Base-by-base conservation (phyloP, 108 stramenopile genomes). In the Cyclotella sp. region DNA sequence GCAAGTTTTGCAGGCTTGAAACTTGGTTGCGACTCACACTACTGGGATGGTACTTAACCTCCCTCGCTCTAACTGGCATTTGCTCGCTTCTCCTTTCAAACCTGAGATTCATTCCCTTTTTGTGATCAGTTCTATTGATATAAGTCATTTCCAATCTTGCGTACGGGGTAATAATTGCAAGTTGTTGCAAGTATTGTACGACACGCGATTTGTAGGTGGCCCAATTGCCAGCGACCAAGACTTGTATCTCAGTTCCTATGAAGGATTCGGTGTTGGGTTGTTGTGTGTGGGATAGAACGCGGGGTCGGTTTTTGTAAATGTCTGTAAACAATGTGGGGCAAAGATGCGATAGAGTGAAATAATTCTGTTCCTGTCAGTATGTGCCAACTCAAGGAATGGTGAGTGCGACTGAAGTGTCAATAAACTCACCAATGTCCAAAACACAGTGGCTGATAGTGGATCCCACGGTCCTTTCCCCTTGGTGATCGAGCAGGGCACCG, bases 131-230 rank as follows among this genome's bases (percentile, higher is more conserved):
- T 27, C 68, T 19, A 62, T 93, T 89, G n/a, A 65, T 42, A 59
- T 90, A 98, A 6, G 70, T 54, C 79, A 98, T 75, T 42, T 83
- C 76, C 58, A 98, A 78, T 21, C 87, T 66, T 5, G 97, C 97
- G 73, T 98, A 98, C 21, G 98, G 98, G 24, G 98, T 98, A 69
- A 98, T 97, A 79, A 98, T 96, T 45, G 98, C 98, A 26, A 98
- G 86, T 75, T 97, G 97, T 63, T 96, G 95, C 34, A 98, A 63
- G 74, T 98, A 98, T 70, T 92, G 90, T 27, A 97, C 87, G 42
- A 98, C 91, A 26, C 95, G 72, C 12, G 95, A 79, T 26, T 91
- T 91, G 87, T 97, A 98, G 39, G 97, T 93, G 9, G 85, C 88
- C 95, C 97, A 98, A 77, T 91, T 92, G 18, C 98, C 98, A 30